Percentiles rank a stretch among this genome's conserved stretches.
Conservation (phyloP, 192 early-diverging fungal genomes). For the Coemansia sp. region DNA sequence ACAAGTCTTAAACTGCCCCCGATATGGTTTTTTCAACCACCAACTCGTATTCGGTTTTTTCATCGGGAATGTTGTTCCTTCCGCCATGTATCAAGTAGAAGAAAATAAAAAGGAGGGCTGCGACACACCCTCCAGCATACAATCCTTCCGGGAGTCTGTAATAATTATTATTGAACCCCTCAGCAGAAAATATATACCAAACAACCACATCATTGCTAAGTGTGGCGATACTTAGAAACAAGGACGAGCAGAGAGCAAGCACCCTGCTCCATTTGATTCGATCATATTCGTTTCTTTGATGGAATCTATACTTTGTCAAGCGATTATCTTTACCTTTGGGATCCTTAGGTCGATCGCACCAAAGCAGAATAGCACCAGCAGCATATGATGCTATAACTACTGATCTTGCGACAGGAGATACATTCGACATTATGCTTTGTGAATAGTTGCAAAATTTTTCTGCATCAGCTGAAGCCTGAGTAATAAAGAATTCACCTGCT, state of each 20-base stretch:
- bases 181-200: slow-evolving; percentile 3
- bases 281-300: not conserved
- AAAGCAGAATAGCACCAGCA: not conserved
- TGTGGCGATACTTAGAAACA: not conserved
- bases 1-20: no score
- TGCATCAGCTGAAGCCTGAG: not conserved
- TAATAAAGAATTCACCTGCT: not conserved
- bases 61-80: not conserved
- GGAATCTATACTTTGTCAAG: not conserved
- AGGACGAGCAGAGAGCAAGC: not conserved
- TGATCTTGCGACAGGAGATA: not conserved
- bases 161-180: not conserved
- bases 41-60: no score
- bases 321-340: not conserved
- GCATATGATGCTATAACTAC: not conserved
- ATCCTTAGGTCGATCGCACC: not conserved
- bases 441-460: not conserved
- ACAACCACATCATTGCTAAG: slow-evolving; percentile 12
- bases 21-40: no score
- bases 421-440: not conserved
- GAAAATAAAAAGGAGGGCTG: not conserved
- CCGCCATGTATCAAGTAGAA: not conserved
- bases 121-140: not conserved
- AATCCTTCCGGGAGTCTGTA: not conserved
- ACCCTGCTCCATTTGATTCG: not conserved